Base-by-base conservation (phyloP, 805 yeast species). In the Priceomyces fermenticarens region DNA sequence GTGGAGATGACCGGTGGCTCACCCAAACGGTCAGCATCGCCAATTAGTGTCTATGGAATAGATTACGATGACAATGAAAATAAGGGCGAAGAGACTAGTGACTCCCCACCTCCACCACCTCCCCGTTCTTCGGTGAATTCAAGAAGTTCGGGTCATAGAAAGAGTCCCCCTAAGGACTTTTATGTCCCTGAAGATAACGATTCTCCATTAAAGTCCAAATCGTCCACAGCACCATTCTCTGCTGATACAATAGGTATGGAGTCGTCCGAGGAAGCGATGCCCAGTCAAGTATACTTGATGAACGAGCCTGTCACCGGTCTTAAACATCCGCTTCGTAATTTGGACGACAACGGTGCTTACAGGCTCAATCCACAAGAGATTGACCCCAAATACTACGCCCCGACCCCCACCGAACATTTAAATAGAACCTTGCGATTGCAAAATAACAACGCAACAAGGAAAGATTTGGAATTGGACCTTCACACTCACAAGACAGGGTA, bases 351-450 rank as follows among this genome's bases (percentile, higher is more conserved):
- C n/a, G 45, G 52, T 36, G 56, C 53, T 12, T 59, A 56, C 28
- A 38, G 41, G 9, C 26, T 43, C 7, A 47, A 51, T 10, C 57
- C 52, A 9, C 57, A 63, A 44, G 71, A 69, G 42, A 48, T 64
- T 2, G 55, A 59, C 12, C 69, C 72, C 5, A 56, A 53, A 36
- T 66, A 57, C 44, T 62, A 70, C 44, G 78, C 79, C 0, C 80
- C 80, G 3, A 65, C 75, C 0, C 78, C 80, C 2, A 61, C 65
- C 34, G 77, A 73, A 40, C 71, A 67, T 41, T 52, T 67, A 23
- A 45, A 51, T 14, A 49, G 51, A 29, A 50, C 47, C 9, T 35
- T 52, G 25, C 46, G 62, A 12, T 46, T 60, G 17, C 60, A 55
- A 40, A 45, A 44, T 35, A 62, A 62, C 5, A 41, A 43, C 2